phyloP scores from a whole-genome alignment of 352 stramenopile species.

The Blastocystis sp. region DNA sequence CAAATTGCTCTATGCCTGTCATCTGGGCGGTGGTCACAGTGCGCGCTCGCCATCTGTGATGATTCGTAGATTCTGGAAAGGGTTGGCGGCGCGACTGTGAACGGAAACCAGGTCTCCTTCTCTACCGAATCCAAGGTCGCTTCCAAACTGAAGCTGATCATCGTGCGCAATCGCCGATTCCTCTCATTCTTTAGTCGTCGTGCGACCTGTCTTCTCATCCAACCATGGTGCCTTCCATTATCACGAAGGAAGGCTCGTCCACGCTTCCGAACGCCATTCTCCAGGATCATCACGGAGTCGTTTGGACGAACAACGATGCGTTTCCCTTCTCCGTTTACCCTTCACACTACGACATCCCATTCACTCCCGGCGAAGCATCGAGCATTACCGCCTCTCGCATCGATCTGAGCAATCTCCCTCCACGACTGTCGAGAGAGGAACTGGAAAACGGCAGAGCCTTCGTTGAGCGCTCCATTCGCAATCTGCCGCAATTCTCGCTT shows the following conservation, averaged over 20 bases:
- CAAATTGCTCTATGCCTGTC: neutral
- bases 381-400: constrained; percentile 10
- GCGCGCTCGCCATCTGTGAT: neutral
- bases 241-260: neutral
- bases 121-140: neutral
- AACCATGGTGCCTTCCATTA: neutral
- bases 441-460: neutral
- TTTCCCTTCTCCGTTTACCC: constrained; percentile 25
- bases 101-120: neutral
- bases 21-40: neutral
- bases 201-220: neutral
- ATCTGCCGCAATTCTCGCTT: neutral
- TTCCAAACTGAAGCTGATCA: neutral
- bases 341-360: constrained; percentile 30
- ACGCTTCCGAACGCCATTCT: neutral
- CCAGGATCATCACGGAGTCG: neutral
- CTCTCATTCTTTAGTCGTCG: neutral
- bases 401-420: constrained; percentile 22
- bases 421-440: neutral
- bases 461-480: neutral
- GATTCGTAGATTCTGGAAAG: neutral
- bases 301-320: neutral
- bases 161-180: neutral
- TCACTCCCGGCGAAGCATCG: neutral
- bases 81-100: neutral